phyloP scores from a whole-genome alignment of 768 basidiomycete species.

The Coprinopsis cinerea region DNA sequence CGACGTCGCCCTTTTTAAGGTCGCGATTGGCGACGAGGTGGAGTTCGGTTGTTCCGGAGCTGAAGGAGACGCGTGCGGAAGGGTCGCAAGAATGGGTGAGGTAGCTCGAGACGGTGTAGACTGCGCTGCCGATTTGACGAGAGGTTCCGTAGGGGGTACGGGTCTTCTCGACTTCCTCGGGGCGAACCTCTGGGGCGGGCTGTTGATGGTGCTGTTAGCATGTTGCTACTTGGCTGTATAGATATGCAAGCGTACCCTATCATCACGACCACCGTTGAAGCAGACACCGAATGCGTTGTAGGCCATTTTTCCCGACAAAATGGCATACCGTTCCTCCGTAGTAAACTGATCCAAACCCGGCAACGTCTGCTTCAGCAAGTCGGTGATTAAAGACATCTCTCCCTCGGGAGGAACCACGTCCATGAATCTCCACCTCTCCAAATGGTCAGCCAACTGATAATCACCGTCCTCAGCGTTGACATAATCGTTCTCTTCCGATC shows the following conservation, averaged over 20 bases:
- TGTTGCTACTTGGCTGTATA: conserved; percentile 1
- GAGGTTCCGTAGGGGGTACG: conserved; percentile 73
- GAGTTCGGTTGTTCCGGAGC: conserved; percentile 60
- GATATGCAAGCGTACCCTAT: conserved; percentile 45
- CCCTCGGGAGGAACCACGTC: conserved; percentile 45
- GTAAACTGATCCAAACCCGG: conserved; percentile 71
- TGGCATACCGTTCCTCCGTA: conserved; percentile 54
- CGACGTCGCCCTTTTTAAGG: conserved; percentile 69
- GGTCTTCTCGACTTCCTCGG: conserved; percentile 69
- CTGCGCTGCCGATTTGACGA: conserved; percentile 68
- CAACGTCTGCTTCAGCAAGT: conserved; percentile 54
- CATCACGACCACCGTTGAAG: conserved; percentile 58
- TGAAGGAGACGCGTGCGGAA: conserved; percentile 59
- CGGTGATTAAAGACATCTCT: conserved; percentile 44
- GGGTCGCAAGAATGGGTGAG: conserved; percentile 74
- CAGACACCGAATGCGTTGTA: conserved; percentile 78
- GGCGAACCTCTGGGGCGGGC: conserved; percentile 48
- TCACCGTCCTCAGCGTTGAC: conserved; percentile 43
- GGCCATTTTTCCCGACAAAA: conserved; percentile 60
- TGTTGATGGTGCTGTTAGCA: conserved; percentile 19
- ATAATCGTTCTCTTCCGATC: conserved; percentile 26
- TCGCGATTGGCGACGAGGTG: conserved; percentile 60
- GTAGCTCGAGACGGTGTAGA: conserved; percentile 76
- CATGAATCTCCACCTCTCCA: conserved; percentile 68
- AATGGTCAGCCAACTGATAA: conserved; percentile 68